Evolutionary conservation across 176 grass and related monocot species (phyloP).

Genomic region (Zea luxurians): DNA sequence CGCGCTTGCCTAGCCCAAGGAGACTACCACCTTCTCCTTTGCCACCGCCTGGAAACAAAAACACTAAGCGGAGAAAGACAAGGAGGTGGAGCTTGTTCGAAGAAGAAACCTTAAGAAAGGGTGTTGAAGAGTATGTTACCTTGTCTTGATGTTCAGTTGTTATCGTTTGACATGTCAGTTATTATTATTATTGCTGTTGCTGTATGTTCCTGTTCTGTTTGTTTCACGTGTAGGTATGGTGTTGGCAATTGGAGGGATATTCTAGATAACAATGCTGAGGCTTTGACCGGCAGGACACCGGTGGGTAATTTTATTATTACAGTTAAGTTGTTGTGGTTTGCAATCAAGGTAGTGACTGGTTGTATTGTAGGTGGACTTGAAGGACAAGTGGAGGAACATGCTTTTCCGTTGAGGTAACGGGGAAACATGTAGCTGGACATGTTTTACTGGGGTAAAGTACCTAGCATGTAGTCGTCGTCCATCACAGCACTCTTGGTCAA

Average conservation of each 20-base stretch:
- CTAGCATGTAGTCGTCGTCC: no score
- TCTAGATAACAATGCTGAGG: constrained; percentile 45
- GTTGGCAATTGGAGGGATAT: constrained; percentile 65
- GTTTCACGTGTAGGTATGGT: constrained; percentile 53
- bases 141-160: constrained; percentile 1
- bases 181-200: neutral
- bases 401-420: constrained; percentile 14
- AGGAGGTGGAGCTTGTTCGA: constrained; percentile 52
- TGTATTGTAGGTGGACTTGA: constrained; percentile 59
- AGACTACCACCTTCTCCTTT: constrained; percentile 47
- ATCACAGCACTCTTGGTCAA: no score
- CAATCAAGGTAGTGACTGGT: neutral
- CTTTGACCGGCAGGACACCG: constrained; percentile 58
- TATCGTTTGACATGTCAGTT: no score
- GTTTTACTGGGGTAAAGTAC: no score
- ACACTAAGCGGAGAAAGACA: constrained; percentile 49
- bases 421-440: neutral
- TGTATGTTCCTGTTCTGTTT: neutral
- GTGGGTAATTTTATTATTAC: constrained; percentile 37
- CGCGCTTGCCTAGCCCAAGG: constrained; percentile 38
- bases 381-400: constrained; percentile 96
- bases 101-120: constrained; percentile 71
- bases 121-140: constrained; percentile 55
- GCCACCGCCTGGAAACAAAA: constrained; percentile 35
- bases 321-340: neutral